Evolutionary conservation across 2,329 filamentous ascomycete genomes (phyloP), one percentile per base, ranked within the genome.

Genomic region (Beauveria brongniartii): DNA sequence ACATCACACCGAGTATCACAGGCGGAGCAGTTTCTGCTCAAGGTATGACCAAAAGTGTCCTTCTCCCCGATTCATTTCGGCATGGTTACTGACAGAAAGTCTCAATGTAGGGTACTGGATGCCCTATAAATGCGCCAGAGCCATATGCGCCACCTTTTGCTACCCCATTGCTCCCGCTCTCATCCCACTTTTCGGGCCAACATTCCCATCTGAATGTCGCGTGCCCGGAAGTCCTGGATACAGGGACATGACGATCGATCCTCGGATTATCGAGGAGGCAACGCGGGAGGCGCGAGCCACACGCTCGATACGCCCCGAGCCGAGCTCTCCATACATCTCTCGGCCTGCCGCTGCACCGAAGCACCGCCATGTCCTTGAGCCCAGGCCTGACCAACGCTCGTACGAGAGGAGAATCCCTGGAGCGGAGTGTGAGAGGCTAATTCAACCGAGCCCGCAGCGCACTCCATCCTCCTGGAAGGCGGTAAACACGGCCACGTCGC

Each of bases 1-100:
- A 94, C n/a, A 90, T 97, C 63, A 91, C 89, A 30, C 89, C 96
- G 72, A 96, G 91, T 73, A 96, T 97, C 71, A 99, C 94, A 0
- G 94, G 94, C 28, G 94, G 94, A 7, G 87, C 92, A 34, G 86
- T 97, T 61, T 85, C 85, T 63, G 93, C 92, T 57, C 94, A 99
- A 85, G 92, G 91, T 92, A 78, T 55, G 75, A 63, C 75, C 44
- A 28, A 40, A 54, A 26, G 37, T 41, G 16, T 24, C 22, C 16
- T 46, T 61, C 40, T 50, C 26, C 46, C n/a, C 43, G 43, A 40
- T 34, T 34, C 3, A 16, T 44, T 6, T 24, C 24, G 16, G 30
- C 47, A 52, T 46, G 7, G 8, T 37, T 5, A 50, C 52, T 65
- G 50, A 48, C 24, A 40, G 2, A 24, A 18, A 24, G 34, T 14